Evolutionary conservation across 2,329 filamentous ascomycete genomes (phyloP).

Genomic region (Sporothrix euskadiensis): DNA sequence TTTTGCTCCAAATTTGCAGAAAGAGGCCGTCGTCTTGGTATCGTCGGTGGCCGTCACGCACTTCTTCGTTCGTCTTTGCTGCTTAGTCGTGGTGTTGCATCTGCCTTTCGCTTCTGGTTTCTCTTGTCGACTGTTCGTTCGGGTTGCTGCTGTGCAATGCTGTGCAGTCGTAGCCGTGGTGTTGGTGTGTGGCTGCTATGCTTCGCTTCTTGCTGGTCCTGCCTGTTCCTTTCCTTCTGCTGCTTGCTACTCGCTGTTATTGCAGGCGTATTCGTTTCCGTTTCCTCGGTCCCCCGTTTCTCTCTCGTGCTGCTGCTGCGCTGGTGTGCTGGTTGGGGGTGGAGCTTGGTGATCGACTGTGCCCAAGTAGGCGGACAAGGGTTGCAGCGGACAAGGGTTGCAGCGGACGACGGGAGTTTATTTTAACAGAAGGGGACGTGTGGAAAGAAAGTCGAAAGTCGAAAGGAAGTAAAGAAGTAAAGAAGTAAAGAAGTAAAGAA

Average conservation of each 20-base stretch:
- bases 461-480: neutral
- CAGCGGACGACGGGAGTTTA: conserved; percentile 24
- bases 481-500: neutral
- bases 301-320: conserved; percentile 6
- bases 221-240: neutral
- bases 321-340: conserved; percentile 16
- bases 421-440: conserved; percentile 14
- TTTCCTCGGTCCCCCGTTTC: conserved; percentile 16
- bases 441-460: neutral
- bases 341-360: conserved; percentile 24
- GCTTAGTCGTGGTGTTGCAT: conserved; percentile 25
- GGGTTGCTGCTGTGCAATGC: conserved; percentile 18
- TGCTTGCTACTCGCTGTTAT: neutral
- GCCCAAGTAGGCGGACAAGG: conserved; percentile 24
- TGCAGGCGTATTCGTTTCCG: conserved; percentile 6
- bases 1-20: neutral
- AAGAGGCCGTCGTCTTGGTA: conserved; percentile 15
- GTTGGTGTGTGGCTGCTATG: neutral
- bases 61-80: neutral
- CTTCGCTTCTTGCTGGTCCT: neutral
- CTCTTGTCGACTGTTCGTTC: neutral
- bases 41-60: conserved; percentile 21
- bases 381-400: conserved; percentile 23
- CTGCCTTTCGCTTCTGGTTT: neutral
- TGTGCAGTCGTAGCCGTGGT: neutral